A percentile compares a stretch with the other conserved stretches of the same genome.
These are phyloP conservation scores for Fusarium abutilonis DNA, from an alignment of 2,329 filamentous ascomycete genomes.

Conservation along the genomic window DNA sequence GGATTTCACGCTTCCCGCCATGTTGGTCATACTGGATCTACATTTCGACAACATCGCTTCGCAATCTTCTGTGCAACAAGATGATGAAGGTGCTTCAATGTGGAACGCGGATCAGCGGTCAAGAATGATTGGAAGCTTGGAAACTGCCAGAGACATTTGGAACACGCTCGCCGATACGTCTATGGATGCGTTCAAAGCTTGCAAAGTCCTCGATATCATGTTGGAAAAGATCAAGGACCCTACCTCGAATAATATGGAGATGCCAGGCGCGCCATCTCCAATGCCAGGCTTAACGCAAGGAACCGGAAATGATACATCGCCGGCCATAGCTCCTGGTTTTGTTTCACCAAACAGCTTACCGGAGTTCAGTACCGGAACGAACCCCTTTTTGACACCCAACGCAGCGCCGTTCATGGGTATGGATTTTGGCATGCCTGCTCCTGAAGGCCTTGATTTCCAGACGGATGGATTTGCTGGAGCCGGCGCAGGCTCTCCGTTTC, in stretches of 20 bases:
- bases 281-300: constrained; percentile 49
- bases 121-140: constrained; percentile 80
- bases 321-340: constrained; percentile 42
- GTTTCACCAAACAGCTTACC: constrained; percentile 42
- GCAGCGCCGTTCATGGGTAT: constrained; percentile 55
- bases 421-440: constrained; percentile 53
- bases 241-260: constrained; percentile 11
- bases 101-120: constrained; percentile 70
- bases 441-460: constrained; percentile 47
- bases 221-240: constrained; percentile 73
- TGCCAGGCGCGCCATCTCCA: constrained; percentile 28
- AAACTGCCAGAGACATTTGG: constrained; percentile 82
- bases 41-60: constrained; percentile 70
- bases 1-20: constrained; percentile 87
- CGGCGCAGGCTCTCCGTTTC: constrained; percentile 57
- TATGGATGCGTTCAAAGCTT: constrained; percentile 91
- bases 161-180: constrained; percentile 78
- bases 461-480: constrained; percentile 46
- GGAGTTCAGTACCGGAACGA: constrained; percentile 43
- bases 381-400: constrained; percentile 52
- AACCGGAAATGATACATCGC: constrained; percentile 52
- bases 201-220: constrained; percentile 83
- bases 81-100: constrained; percentile 59
- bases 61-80: constrained; percentile 53
- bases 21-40: constrained; percentile 84